Evolutionary conservation across 371 early-diverging fungal genomes (phyloP), one percentile per base, ranked within the genome.

Genomic region (Rhizopus stolonifer): DNA sequence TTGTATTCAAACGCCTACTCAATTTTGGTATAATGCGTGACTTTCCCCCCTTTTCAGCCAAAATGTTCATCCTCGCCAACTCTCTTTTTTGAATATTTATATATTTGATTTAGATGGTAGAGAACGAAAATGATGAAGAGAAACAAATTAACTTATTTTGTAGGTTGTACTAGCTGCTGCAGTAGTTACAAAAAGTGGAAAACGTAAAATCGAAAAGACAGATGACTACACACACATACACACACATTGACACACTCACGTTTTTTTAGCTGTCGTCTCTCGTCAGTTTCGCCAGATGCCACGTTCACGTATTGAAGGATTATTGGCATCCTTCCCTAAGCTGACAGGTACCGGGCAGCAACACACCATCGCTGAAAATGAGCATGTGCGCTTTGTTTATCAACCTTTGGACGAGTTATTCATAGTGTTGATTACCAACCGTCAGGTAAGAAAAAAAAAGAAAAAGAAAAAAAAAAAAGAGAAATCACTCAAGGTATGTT

Each of bases 271-370:
- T 54, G 81, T 98, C 55, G 84, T 96, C 56, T 96, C 96, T 56
- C 91, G 97, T 40, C 97, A 98, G 78, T 96, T 95, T 70, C 84
- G 92, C 33, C 96, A 95, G 63, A 94, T 96, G 91, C 90, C 92
- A 46, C 88, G 95, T 31, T 85, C 94, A n/a, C 90, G 95, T 59
- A 95, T 96, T 58, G 98, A 98, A 70, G 96, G 96, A 14, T 79
- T 98, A 40, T 74, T 98, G 46, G 90, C 93, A 11, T 93, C 95
- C 34, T 98, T 98, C 61, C 97, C 99, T 6, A 96, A 96, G 72
- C 80, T 98, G 51, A 91, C 96, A 50, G 85, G 88, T 46, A 74
- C 85, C 4, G 90, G 90, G 15, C 91, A 93, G 60, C 96, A 98
- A 76, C 97, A 96, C 61, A 97, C 99, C 14, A 95, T 91, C 38